Base-by-base conservation (phyloP, 257 asterid genomes). In the Solanum bulbocastanum region DNA sequence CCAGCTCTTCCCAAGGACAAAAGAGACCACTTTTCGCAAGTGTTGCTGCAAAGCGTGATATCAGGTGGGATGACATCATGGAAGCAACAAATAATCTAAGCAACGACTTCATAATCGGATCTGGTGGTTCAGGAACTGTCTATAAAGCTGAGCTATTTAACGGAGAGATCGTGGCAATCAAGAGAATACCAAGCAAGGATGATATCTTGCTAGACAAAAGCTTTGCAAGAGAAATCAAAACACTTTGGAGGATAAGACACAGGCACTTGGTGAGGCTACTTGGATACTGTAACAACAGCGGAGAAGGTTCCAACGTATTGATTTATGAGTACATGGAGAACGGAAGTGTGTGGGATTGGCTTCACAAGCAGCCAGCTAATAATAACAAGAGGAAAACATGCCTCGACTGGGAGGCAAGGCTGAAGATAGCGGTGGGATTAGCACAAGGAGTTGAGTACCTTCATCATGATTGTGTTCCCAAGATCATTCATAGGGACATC, bases 241-340 rank as follows among this genome's bases (percentile, higher is more conserved):
- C 98, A 27, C 96, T 96, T 2, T 98, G 99, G 22, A 93, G 99
- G 89, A 92, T 95, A 83, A 91, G 96, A 35, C 99, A 96, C 68
- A 92, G 98, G 86, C 99, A 96, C 94, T 90, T 96, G 83, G 98
- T 94, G 30, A 93, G 97, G 90, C 87, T 96, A 89, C 40, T 94
- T 90, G 99, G 99, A 42, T 93, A 96, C 86, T 95, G 98, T 87
- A 87, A 94, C 91, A 92, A 94, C 87, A 87, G 81, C 81, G 93
- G 93, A 75, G 96, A 90, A 23, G 95, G 94, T n/a, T 88, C 95
- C 20, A 95, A 94, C 58, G 62, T 96, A 90, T 62, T 96, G 93
- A 94, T 96, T 37, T 96, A 96, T 69, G 99, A 95, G 87, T 96
- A 94, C 93, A 95, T 96, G 98, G 98, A 95, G 92, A 95, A 95